Conservation (phyloP, 768 basidiomycete species). For the Lactarius pseudohatsudake region DNA sequence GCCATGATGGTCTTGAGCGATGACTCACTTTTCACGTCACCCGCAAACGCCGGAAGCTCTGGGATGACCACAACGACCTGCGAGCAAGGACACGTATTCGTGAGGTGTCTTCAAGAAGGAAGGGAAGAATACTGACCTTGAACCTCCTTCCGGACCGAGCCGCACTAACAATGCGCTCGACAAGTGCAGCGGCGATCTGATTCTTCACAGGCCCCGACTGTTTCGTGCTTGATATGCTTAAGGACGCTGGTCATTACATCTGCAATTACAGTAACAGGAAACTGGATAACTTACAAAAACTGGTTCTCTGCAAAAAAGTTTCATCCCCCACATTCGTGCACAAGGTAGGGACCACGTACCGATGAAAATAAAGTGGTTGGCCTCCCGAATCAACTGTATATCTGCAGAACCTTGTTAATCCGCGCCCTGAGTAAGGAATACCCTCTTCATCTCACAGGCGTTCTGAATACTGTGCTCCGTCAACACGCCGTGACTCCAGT, state of each 20-base stretch:
- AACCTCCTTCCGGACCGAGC: slow-evolving; percentile 70
- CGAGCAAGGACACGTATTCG: neutral
- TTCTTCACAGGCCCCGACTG: slow-evolving; percentile 72
- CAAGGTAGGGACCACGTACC: slow-evolving; percentile 46
- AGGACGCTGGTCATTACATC: slow-evolving; percentile 13
- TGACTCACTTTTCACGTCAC: slow-evolving; percentile 67
- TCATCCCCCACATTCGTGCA: neutral
- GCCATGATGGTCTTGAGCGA: slow-evolving; percentile 83
- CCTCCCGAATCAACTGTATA: slow-evolving; percentile 74
- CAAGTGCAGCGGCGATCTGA: slow-evolving; percentile 77
- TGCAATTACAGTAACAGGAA: neutral
- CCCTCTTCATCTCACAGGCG: slow-evolving; percentile 61
- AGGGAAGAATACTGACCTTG: slow-evolving; percentile 47
- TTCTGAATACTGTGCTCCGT: slow-evolving; percentile 91
- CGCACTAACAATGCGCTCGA: slow-evolving; percentile 83
- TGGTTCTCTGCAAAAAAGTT: slow-evolving; percentile 57
- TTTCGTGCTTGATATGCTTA: slow-evolving; percentile 74
- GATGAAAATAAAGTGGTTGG: slow-evolving; percentile 90
- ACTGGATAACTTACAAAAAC: slow-evolving; percentile 64
- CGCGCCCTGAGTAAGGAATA: slow-evolving; percentile 7
- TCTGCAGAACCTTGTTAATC: slow-evolving; percentile 43
- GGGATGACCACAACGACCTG: slow-evolving; percentile 88
- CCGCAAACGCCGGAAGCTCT: slow-evolving; percentile 88
- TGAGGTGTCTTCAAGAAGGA: neutral
- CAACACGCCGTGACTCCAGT: slow-evolving; percentile 94